Evolutionary conservation across 2,329 filamentous ascomycete species (phyloP).

Genomic region (Curvularia lunata): DNA sequence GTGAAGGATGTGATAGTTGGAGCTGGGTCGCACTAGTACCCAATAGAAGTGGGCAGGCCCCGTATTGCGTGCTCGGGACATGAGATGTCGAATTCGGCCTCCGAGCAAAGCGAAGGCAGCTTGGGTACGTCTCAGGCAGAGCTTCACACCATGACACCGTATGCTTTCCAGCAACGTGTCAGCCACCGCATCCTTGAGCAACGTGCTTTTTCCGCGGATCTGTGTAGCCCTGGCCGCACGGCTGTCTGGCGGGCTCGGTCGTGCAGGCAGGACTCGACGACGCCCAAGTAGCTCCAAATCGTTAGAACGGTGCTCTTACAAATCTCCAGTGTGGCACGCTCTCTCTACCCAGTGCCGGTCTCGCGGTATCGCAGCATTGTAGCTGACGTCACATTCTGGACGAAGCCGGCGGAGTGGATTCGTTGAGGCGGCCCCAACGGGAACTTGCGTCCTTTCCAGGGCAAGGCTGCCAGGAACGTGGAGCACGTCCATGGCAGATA

Average conservation of each 20-base stretch:
- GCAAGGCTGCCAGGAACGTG: background rate
- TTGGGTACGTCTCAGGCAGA: conserved; percentile 1
- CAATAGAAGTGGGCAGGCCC: conserved; percentile 27
- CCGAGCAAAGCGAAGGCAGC: conserved; percentile 8
- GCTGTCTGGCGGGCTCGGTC: background rate
- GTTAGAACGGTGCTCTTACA: background rate
- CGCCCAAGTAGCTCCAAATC: background rate
- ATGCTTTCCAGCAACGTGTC: background rate
- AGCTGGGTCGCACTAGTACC: conserved; percentile 20
- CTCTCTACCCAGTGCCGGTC: background rate
- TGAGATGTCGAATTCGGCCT: conserved; percentile 37
- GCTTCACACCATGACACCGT: background rate
- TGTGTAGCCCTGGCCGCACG: background rate
- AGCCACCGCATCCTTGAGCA: background rate
- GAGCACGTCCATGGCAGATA: background rate
- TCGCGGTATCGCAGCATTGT: conserved; percentile 2
- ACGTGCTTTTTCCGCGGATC: background rate
- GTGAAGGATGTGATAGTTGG: conserved; percentile 28
- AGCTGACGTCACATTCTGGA: conserved; percentile 11
- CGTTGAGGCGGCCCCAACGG: conserved; percentile 6
- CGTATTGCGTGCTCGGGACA: conserved; percentile 45
- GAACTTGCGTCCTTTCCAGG: conserved; percentile 5
- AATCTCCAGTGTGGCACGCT: background rate
- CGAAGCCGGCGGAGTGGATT: conserved; percentile 7
- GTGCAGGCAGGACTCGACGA: background rate